Percentiles rank a stretch among this genome's conserved stretches.
Evolutionary conservation across 1,139 yeast genomes (phyloP).

Genomic region (Geotrichum siamense): DNA sequence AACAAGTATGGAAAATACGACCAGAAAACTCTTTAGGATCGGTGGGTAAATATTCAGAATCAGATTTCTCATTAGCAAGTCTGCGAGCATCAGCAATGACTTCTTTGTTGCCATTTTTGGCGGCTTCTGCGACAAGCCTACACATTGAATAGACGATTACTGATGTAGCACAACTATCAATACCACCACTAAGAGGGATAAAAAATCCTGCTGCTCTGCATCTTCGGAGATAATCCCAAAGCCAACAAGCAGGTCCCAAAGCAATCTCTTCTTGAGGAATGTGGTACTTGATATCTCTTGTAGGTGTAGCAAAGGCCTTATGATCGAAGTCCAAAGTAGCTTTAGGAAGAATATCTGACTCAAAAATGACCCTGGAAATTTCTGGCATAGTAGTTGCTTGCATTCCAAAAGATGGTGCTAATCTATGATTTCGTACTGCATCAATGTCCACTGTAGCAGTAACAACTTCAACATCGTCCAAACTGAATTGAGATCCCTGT

Average conservation of each 20-base stretch:
- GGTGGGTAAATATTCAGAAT: slow-evolving; percentile 55
- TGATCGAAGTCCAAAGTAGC: slow-evolving; percentile 50
- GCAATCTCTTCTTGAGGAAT: slow-evolving; percentile 94
- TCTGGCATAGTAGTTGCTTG: slow-evolving; percentile 49
- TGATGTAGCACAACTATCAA: slow-evolving; percentile 96
- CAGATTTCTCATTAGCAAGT: slow-evolving; percentile 45
- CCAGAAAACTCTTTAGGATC: slow-evolving; percentile 71
- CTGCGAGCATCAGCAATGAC: slow-evolving; percentile 68
- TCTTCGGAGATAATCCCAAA: slow-evolving; percentile 94
- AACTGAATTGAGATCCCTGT: slow-evolving; percentile 84
- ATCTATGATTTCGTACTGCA: slow-evolving; percentile 78
- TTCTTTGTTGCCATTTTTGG: slow-evolving; percentile 56
- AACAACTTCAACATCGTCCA: slow-evolving; percentile 86
- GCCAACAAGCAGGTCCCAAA: slow-evolving; percentile 97
- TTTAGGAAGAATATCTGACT: slow-evolving; percentile 18
- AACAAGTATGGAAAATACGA: slow-evolving; percentile 76
- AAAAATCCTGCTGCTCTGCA: slow-evolving; percentile 87
- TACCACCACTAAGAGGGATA: slow-evolving; percentile 92
- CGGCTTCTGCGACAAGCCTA: slow-evolving; percentile 63
- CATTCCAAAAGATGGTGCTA: slow-evolving; percentile 63
- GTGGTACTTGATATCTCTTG: slow-evolving; percentile 52
- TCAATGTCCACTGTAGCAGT: slow-evolving; percentile 91
- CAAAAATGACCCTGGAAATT: slow-evolving; percentile 57
- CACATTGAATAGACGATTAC: slow-evolving; percentile 94
- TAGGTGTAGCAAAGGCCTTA: slow-evolving; percentile 50